Base-by-base conservation (phyloP, 345 rosid species). In the Hypericum androsaemum region DNA sequence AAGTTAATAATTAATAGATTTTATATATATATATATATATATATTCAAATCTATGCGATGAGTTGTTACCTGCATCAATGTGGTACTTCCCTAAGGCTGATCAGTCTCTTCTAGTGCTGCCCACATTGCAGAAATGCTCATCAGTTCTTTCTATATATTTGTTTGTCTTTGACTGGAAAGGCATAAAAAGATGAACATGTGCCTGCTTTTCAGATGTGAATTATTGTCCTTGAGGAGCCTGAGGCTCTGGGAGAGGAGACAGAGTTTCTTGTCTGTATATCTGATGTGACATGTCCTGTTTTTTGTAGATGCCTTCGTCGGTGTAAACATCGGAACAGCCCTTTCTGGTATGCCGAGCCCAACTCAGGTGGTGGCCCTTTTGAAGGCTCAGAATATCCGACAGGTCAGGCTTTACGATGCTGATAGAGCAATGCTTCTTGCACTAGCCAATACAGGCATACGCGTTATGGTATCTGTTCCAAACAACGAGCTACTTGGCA, bases 401-500 rank as follows among this genome's bases (percentile, higher is more conserved):
- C 80, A 85, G 45, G 89, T 94, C 50, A 80, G 95, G 54, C 87
- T 94, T 32, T 94, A 73, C 39, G 89, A 94, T 72, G 82, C 94
- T 15, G 97, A 94, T 61, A 80, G 68, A 10, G 78, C 82, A 14
- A 76, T 94, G 89, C 95, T 94, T 28, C 66, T 71, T 4, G 94
- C 97, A 10, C 82, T 94, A 48, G 95, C 97, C 60, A 82, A 88
- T 59, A 75, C 99, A 5, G 92, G 94, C 62, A 65, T 94, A 50
- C 76, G 68, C n/a, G 95, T 94, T 14, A 79, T 80, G 1, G 80
- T 94, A 67, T 83, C 97, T 39, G 82, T 94, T 44, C 95, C 99
- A n/a, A 94, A 88, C 58, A 90, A 94, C 7, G 87, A 86, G 66
- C 79, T 94, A 53, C 94, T 94, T 32, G 99, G 95, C 43, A 86